A percentile compares a stretch with the other conserved stretches of the same genome.
Conservation (phyloP, 345 rosid species). For the Firmiana major region DNA sequence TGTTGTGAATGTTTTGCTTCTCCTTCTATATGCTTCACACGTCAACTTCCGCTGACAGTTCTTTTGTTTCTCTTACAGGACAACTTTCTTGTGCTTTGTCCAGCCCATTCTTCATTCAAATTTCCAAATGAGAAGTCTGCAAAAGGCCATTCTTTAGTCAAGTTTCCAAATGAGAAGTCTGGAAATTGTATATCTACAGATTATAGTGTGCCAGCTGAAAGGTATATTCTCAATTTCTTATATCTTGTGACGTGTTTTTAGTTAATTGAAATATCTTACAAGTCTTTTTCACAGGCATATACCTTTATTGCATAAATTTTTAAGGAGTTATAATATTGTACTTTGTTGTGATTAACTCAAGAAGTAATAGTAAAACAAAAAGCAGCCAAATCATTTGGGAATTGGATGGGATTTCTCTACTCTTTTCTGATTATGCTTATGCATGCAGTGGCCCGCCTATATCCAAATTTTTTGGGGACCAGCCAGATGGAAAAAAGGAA, state of each 20-base stretch:
- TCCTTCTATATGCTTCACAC: background rate
- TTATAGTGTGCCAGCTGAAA: slow-evolving; percentile 14
- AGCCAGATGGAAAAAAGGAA: slow-evolving; percentile 28
- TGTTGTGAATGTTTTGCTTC: background rate
- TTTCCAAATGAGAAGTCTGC: slow-evolving; percentile 23
- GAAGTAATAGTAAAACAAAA: background rate
- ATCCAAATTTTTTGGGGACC: slow-evolving; percentile 25
- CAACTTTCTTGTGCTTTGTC: slow-evolving; percentile 70
- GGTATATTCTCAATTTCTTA: slow-evolving; percentile 26
- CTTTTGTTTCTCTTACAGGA: slow-evolving; percentile 36
- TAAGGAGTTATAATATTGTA: background rate
- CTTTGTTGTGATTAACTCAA: background rate
- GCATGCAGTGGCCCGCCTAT: slow-evolving; percentile 42
- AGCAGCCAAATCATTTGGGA: background rate
- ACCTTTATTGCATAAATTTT: background rate
- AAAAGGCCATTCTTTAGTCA: slow-evolving; percentile 43
- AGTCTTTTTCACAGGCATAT: background rate
- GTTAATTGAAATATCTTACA: background rate
- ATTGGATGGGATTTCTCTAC: background rate
- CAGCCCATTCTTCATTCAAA: slow-evolving; percentile 54
- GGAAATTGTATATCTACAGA: slow-evolving; percentile 12
- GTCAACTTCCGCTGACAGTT: background rate
- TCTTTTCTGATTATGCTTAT: slow-evolving; percentile 6
- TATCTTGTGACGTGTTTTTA: background rate
- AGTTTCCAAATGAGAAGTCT: slow-evolving; percentile 63